Base-by-base conservation (phyloP, 371 early-diverging fungal species). In the Rhizopus stolonifer region DNA sequence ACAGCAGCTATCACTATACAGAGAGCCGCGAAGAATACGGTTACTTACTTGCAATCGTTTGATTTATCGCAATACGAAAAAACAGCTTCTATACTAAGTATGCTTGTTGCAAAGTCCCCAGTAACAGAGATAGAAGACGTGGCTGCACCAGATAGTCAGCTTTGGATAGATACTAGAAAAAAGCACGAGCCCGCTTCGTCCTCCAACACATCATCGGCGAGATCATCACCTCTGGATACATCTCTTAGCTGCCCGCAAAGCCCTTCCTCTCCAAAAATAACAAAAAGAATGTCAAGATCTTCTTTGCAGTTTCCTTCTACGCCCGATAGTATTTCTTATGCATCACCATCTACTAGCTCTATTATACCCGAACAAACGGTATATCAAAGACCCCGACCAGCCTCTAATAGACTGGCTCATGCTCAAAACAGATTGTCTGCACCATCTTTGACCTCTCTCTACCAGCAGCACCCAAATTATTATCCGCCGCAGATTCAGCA, bases 1-100 rank as follows among this genome's bases (percentile, higher is more conserved):
- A 52, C 75, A n/a, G 65, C 63, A 3, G 69, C 75, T 3, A 48
- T 66, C n/a, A 75, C 75, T 0, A 48, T 74, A 2, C 61, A 61
- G 45, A 44, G 58, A 18, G 9, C 53, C 8, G 42, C 21, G 3
- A 47, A 47, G 22, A 46, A 46, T 21, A 40, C 22, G 19, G 49
- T 47, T 9, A 17, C 45, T 11, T 45, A 26, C n/a, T 9, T 25
- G 2, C 29, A 26, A n/a, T 15, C 42, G 19, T 42, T 42, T 42
- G 42, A 42, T 10, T 24, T 49, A 23, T 49, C 50, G 4, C 42
- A 42, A 21, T 59, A 53, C 31, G 50, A 54, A 25, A 53, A 46
- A 29, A 54, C 50, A 1, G 25, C 29, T 29, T 46, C 54, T 4
- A 3, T 58, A 3, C 22, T 63, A 15, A 38, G 57, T n/a, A 14